These are phyloP conservation scores for Roridomyces roridus DNA, from an alignment of 768 basidiomycete genomes.

Conservation along the genomic window DNA sequence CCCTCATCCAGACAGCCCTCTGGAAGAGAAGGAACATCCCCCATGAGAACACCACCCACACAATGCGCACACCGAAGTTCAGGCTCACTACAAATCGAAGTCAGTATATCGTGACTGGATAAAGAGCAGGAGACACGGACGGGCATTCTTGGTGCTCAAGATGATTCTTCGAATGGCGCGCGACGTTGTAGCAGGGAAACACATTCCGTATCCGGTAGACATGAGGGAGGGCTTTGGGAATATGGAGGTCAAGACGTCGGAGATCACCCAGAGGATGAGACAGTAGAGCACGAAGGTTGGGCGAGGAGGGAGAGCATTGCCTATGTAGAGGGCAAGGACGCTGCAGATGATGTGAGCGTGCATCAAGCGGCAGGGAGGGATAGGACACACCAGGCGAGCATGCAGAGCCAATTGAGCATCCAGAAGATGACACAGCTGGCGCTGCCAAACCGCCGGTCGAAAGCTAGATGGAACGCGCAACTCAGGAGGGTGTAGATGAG, in stretches of 20 bases:
- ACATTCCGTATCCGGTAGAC: constrained; percentile 60
- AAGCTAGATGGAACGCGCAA: no score
- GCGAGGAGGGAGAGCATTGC: no score
- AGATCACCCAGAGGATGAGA: constrained; percentile 37
- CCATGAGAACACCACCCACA: constrained; percentile 60
- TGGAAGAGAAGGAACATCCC: constrained; percentile 21
- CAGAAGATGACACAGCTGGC: no score
- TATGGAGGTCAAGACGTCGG: constrained; percentile 13
- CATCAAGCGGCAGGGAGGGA: neutral
- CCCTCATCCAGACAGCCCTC: constrained; percentile 32
- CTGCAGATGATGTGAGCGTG: neutral
- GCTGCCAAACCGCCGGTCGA: no score
- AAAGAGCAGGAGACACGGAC: no score
- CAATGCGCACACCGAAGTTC: constrained; percentile 65
- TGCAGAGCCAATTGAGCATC: constrained; percentile 37
- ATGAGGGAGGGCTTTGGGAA: constrained; percentile 49
- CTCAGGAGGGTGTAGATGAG: no score
- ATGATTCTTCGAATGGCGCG: constrained; percentile 56
- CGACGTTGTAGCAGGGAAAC: constrained; percentile 66
- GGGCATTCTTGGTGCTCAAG: constrained; percentile 56
- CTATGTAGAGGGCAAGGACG: no score
- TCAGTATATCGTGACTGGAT: no score
- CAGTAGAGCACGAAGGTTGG: constrained; percentile 38
- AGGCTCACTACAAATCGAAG: constrained; percentile 51
- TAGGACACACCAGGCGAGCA: constrained; percentile 30